Base-by-base conservation (phyloP, 257 asterid genomes). In the Capsicum rhomboideum region DNA sequence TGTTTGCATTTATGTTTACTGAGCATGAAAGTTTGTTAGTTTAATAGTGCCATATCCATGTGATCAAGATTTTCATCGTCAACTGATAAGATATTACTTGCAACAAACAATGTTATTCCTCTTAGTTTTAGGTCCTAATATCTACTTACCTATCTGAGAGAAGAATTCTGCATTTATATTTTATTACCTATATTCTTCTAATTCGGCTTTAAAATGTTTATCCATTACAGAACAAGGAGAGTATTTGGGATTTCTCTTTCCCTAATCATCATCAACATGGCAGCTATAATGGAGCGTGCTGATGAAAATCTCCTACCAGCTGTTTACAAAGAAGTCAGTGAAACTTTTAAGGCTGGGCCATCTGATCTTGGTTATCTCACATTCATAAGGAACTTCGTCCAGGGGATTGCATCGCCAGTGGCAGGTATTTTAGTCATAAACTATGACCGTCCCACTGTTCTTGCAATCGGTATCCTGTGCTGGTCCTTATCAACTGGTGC, bases 281-380 rank as follows among this genome's bases (percentile, higher is more conserved):
- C 99, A 69, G 91, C 99, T 37, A 93, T 96, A 83, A 96, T 96
- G 98, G 99, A 96, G 92, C 97, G 98, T 0, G 98, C 99, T n/a
- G 99, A 94, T 34, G 99, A 94, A 88, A 96, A 94, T 90, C 98
- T 96, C 89, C 98, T 96, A 87, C 98, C 99, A 23, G 91, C 99
- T 66, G 99, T 96, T 34, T 96, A 96, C 90, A 96, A 96, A 87
- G 99, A 96, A 94, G 98, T 96, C 90, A 96, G 99, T 83, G 98
- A 93, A 90, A 93, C 98, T 6, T 94, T 96, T 86, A 63, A 89
- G 49, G 99, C 97, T 1, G 98, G 98, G 68, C 99, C 99, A 23
- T 91, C 99, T 10, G 98, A 96, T 84, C 98, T 96, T 61, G 98
- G 99, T 64, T 96, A 96, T 67, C 98, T 96, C 85, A 94, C 99